Percentiles rank a stretch among this genome's conserved stretches.
phyloP scores from a whole-genome alignment of 2,329 filamentous ascomycete species.

The Aschersonia sp. region DNA sequence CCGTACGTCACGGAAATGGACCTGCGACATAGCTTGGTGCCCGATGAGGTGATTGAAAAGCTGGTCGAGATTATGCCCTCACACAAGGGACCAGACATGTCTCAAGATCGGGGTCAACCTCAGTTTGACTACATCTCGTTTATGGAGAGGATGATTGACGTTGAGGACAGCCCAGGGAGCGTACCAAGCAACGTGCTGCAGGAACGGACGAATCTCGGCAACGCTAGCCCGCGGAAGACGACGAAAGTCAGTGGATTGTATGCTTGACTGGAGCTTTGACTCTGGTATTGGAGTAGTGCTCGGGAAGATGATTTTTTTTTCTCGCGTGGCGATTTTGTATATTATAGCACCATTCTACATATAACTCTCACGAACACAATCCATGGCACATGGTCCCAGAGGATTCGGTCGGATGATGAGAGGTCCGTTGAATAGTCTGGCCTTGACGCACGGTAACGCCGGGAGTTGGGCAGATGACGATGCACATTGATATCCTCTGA shows the following conservation, averaged over 20 bases:
- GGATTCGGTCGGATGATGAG: no score
- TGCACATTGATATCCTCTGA: no score
- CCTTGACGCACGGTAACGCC: no score
- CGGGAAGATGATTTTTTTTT: background rate
- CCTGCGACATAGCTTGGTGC: constrained; percentile 83
- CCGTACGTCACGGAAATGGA: constrained; percentile 98
- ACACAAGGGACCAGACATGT: constrained; percentile 73
- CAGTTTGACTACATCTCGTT: constrained; percentile 97
- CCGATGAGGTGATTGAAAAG: constrained; percentile 93
- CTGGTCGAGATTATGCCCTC: constrained; percentile 73
- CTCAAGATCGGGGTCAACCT: constrained; percentile 66
- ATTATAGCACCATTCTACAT: background rate
- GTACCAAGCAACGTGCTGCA: constrained; percentile 16
- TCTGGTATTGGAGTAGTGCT: background rate
- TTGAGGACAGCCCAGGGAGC: constrained; percentile 15
- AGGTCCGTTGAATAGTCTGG: no score
- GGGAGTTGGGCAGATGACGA: no score
- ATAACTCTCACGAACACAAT: no score
- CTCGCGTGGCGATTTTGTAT: constrained; percentile 2
- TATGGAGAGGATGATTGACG: constrained; percentile 72
- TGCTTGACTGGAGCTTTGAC: background rate
- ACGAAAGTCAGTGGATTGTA: constrained; percentile 18
- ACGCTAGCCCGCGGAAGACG: constrained; percentile 17
- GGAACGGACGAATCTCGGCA: constrained; percentile 19
- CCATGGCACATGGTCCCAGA: no score